phyloP scores from a whole-genome alignment of 73 alveolate species.

The Halteria grandinella region DNA sequence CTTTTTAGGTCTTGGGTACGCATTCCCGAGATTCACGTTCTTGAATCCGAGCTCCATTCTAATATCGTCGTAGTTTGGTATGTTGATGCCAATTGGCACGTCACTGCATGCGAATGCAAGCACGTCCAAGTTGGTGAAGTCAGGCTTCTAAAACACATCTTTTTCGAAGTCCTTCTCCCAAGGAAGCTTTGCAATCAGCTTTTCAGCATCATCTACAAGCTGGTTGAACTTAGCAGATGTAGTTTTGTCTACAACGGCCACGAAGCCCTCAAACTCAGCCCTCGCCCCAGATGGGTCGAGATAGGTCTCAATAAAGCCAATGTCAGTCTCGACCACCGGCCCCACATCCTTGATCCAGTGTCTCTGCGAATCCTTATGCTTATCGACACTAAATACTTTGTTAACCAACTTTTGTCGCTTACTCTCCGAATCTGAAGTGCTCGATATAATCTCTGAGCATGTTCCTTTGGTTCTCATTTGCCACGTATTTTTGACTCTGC shows the following conservation, averaged over 20 bases:
- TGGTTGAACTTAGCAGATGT: conserved; percentile 76
- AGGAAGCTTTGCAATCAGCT: conserved; percentile 85
- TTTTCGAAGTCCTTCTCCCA: conserved; percentile 96
- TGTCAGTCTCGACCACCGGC: conserved; percentile 92
- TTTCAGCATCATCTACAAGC: conserved; percentile 83
- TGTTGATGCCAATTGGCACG: conserved; percentile 90
- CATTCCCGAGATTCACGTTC: conserved; percentile 89
- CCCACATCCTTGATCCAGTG: conserved; percentile 95
- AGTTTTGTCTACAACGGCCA: conserved; percentile 89
- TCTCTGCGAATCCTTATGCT: conserved; percentile 92
- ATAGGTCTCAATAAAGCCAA: conserved; percentile 93
- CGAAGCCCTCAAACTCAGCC: conserved; percentile 96
- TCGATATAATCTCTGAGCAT: conserved; percentile 85
- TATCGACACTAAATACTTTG: conserved; percentile 55
- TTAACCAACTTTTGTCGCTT: background rate
- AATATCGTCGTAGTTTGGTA: conserved; percentile 95
- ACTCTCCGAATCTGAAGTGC: conserved; percentile 91
- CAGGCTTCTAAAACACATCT: conserved; percentile 81
- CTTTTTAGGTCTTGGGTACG: conserved; percentile 55
- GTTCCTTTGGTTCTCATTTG: conserved; percentile 85
- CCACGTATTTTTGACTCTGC: conserved; percentile 80
- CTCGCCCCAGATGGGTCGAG: conserved; percentile 95
- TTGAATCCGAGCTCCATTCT: conserved; percentile 89
- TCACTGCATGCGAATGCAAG: conserved; percentile 91
- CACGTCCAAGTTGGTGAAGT: conserved; percentile 89